Base-by-base conservation (phyloP, 2,329 filamentous ascomycete species). In the Didymellaceae sp. region DNA sequence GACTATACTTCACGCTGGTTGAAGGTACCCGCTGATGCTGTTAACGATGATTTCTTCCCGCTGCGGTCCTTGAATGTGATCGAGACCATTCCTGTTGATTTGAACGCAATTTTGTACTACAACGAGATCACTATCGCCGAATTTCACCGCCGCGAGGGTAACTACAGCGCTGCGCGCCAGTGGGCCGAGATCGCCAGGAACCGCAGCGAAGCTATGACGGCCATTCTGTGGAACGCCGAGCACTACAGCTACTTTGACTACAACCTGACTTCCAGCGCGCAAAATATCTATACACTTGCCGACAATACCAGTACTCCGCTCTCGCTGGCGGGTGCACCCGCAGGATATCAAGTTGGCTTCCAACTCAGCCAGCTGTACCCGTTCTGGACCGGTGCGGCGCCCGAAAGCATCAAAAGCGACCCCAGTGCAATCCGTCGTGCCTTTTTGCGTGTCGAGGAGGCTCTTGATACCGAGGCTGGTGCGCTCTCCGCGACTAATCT, bases 301-400 rank as follows among this genome's bases (percentile, higher is more conserved):
- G 54, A 73, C 4, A 62, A 72, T 25, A 78, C 81, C 25, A 75
- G 65, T n/a, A 65, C 66, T 0, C 65, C 67, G 16, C 73, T 63
- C 5, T 67, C 73, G 2, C 71, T 58, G 5, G 61, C 70, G 2
- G 73, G 70, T 9, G 82, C 82, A 0, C 83, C 84, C 3, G 61
- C 75, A 1, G 84, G 80, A 31, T 68, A 81, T 30, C 83, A 87
- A 65, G 74, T 86, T 17, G 63, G 81, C 51, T 86, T 87, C 65
- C 72, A 81, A 50, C 69, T 82, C 7, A 80, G 80, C 0, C 85
- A 88, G 65, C 82, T 86, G 68, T 87, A 85, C 65, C 86, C 86
- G 2, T 88, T 88, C 77, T 88, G 86, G 85, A 82, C 83, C 1
- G 85, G 86, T 16, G 84, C 86, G 1, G 86, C 85, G 0, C 84